Conservation (phyloP, 1,139 yeast genomes). For the Sugiyamaella castrensis region DNA sequence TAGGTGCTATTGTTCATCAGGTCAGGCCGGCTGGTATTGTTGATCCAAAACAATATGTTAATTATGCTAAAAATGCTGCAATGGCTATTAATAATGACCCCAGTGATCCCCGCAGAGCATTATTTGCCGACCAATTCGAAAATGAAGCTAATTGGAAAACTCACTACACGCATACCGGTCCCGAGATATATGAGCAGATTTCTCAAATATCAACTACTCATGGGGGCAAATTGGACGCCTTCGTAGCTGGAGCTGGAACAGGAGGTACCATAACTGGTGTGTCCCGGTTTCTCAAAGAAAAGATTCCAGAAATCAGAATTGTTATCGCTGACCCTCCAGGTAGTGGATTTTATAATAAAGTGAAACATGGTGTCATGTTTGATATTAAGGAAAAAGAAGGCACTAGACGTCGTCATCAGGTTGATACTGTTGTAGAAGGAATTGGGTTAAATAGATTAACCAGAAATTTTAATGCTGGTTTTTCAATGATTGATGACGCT, state of each 20-base stretch:
- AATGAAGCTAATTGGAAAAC: conserved; percentile 86
- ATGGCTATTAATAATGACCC: conserved; percentile 48
- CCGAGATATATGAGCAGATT: conserved; percentile 77
- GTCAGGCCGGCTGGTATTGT: conserved; percentile 95
- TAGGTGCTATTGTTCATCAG: conserved; percentile 84
- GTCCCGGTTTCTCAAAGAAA: conserved; percentile 62
- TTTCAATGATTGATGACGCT: conserved; percentile 64
- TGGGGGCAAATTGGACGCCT: conserved; percentile 53
- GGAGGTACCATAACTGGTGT: conserved; percentile 90
- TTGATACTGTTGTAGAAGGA: conserved; percentile 92
- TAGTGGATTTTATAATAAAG: conserved; percentile 79
- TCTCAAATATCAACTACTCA: conserved; percentile 35
- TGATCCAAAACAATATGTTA: conserved; percentile 90
- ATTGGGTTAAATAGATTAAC: conserved; percentile 88
- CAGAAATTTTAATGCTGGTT: conserved; percentile 67
- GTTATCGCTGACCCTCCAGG: conserved; percentile 95
- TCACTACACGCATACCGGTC: conserved; percentile 84
- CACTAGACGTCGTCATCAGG: conserved; percentile 90
- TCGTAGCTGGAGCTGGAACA: conserved; percentile 76
- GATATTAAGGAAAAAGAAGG: conserved; percentile 88
- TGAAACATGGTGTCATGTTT: conserved; percentile 91
- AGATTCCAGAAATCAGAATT: conserved; percentile 38
- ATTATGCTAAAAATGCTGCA: conserved; percentile 73
- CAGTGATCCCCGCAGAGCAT: conserved; percentile 43
- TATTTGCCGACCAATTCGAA: conserved; percentile 95